phyloP scores from a whole-genome alignment of 345 rosid species.

The Anastatica hierochuntica region DNA sequence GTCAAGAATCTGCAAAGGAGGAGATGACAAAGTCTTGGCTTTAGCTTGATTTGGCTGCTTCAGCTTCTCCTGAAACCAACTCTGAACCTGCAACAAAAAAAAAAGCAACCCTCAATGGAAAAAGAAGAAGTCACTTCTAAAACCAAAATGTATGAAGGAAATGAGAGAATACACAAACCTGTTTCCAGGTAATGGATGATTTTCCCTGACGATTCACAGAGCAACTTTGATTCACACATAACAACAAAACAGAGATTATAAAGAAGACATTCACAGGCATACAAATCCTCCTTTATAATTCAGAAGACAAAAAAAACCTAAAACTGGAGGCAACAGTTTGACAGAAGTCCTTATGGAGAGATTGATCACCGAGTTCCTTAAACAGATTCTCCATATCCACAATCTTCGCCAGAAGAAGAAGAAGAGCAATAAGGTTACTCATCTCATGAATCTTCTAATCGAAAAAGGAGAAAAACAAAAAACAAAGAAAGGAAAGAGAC shows the following conservation, averaged over 20 bases:
- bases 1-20: conserved; percentile 18
- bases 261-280: neutral
- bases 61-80: conserved; percentile 54
- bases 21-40: conserved; percentile 19
- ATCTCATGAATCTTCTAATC: conserved; percentile 2
- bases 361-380: conserved; percentile 48
- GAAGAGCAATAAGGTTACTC: neutral
- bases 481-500: conserved; percentile 9
- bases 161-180: conserved; percentile 37
- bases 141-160: neutral
- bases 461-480: neutral
- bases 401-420: conserved; percentile 29
- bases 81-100: conserved; percentile 38
- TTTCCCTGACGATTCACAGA: conserved; percentile 42
- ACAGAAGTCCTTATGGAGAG: conserved; percentile 47
- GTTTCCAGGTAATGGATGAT: conserved; percentile 51
- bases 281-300: neutral
- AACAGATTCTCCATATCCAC: conserved; percentile 62
- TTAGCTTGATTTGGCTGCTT: conserved; percentile 19
- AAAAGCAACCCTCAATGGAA: too few species aligned
- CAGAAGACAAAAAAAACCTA: conserved; percentile 30
- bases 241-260: neutral
- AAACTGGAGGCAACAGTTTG: conserved; percentile 51
- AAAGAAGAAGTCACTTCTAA: neutral
- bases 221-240: conserved; percentile 32